Base-by-base conservation (phyloP, 2,329 filamentous ascomycete genomes). In the Monosporascus cannonballus region DNA sequence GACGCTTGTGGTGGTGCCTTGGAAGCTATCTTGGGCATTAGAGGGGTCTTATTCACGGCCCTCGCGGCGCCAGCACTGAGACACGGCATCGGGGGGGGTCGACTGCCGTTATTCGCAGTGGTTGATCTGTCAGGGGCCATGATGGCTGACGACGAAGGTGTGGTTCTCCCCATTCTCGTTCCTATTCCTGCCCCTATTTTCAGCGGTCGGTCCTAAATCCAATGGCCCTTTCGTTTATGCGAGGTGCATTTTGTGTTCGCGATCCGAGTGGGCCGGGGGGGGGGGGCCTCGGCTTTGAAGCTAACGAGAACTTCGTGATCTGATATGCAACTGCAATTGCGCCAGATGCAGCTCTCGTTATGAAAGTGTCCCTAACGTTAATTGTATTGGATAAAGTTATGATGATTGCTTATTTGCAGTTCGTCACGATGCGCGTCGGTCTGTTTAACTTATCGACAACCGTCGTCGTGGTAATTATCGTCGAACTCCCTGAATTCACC, bases 41-140 rank as follows among this genome's bases (percentile, higher is more conserved):
- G 61, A 51, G 79, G 79, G 34, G 72, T 62, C 54, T 76, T 73
- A 59, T 69, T 74, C 63, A 73, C 59, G 62, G 69, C 67, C 79
- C 84, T 77, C 61, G 79, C 75, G 47, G 78, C 81, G 46, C 83
- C 75, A 58, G 85, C 78, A 68, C 77, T 80, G 63, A 91, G 81
- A 54, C 84, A 80, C 50, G 89, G 87, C 73, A 85, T 85, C 41
- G 85, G 81, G 60, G 77, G 77, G 58, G 73, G 76, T 64, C 75
- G 73, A 64, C 22, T 24, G 22, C 74, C 74, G 67, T 68, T 70
- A 63, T 71, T 71, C 69, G 74, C 73, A 70, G 71, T 73, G 57
- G 52, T 50, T 74, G 76, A 72, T 76, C 79, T 71, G 39, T 73
- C 69, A 57, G 64, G 61, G 52, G 69, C 67, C 71, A 73, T 73